A percentile compares a stretch with the other conserved stretches of the same genome.
Evolutionary conservation across 164 flowering plant genomes (phyloP).

Genomic region (Aristolochia contorta): DNA sequence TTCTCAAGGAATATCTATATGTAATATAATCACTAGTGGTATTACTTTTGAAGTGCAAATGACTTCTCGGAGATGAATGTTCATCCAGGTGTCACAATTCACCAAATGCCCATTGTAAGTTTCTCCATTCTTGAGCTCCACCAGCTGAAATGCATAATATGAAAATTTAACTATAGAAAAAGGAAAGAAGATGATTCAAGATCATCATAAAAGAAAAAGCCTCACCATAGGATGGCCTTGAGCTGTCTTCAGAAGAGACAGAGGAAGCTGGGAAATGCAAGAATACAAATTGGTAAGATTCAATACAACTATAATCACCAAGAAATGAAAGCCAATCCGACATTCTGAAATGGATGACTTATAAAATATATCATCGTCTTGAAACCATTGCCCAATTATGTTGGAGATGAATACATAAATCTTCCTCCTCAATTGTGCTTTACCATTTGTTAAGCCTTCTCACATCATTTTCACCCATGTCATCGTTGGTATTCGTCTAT

Average conservation of each 20-base stretch:
- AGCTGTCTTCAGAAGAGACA: slow-evolving; percentile 81
- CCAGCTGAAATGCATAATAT: slow-evolving; percentile 35
- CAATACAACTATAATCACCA: too few species aligned
- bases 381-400: background rate
- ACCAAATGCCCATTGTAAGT: slow-evolving; percentile 97
- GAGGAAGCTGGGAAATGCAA: slow-evolving; percentile 58
- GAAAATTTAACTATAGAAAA: background rate
- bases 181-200: background rate
- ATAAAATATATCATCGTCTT: too few species aligned
- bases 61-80: slow-evolving; percentile 95
- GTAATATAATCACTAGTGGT: background rate
- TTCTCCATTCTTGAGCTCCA: slow-evolving; percentile 95
- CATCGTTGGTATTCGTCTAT: too few species aligned
- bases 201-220: background rate
- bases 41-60: slow-evolving; percentile 90
- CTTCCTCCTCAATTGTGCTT: too few species aligned
- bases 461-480: too few species aligned
- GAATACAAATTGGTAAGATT: too few species aligned
- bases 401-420: too few species aligned
- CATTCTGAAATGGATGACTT: too few species aligned
- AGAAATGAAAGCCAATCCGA: too few species aligned
- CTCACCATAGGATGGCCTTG: slow-evolving; percentile 97
- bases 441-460: background rate
- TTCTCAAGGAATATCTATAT: background rate
- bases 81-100: slow-evolving; percentile 99